Conservation (phyloP, 1,284 basidiomycete genomes). For the Coriolopsis trogii region DNA sequence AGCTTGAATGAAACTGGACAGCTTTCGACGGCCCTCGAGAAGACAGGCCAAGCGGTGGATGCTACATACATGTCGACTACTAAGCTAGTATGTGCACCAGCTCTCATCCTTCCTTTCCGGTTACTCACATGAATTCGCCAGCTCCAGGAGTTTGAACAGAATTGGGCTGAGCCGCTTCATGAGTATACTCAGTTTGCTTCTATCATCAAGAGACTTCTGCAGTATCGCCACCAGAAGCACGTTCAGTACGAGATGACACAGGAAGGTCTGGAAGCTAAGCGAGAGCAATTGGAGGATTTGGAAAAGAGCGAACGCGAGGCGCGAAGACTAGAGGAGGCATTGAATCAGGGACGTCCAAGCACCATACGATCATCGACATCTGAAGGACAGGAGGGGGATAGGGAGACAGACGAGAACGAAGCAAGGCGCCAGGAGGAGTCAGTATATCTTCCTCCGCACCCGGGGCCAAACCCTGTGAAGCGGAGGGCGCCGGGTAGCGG, state of each 20-base stretch:
- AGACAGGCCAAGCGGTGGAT: constrained; percentile 95
- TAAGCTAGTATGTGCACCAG: constrained; percentile 70
- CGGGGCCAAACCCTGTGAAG: constrained; percentile 67
- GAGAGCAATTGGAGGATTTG: constrained; percentile 85
- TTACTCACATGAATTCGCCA: constrained; percentile 38
- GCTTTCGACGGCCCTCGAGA: constrained; percentile 83
- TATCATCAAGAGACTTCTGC: constrained; percentile 93
- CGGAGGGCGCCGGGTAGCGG: constrained; percentile 80
- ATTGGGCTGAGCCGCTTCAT: constrained; percentile 94
- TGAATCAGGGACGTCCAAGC: constrained; percentile 57
- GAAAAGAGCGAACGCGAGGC: constrained; percentile 95
- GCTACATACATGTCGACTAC: constrained; percentile 93
- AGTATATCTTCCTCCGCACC: constrained; percentile 70
- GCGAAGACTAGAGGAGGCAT: constrained; percentile 84
- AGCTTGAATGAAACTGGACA: constrained; percentile 83
- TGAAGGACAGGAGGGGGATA: constrained; percentile 12
- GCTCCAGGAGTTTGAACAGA: constrained; percentile 91
- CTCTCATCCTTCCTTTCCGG: too few relatives aligned
- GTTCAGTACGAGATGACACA: constrained; percentile 98
- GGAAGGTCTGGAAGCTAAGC: constrained; percentile 87
- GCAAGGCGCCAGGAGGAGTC: constrained; percentile 37
- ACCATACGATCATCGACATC: constrained; percentile 25
- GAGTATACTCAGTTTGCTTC: constrained; percentile 95
- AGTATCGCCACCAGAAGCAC: constrained; percentile 97
- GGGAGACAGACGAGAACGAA: constrained; percentile 35